A percentile compares a stretch with the other conserved stretches of the same genome.
Conservation (phyloP, 2,329 filamentous ascomycete species). For the Verticillium nubilum region DNA sequence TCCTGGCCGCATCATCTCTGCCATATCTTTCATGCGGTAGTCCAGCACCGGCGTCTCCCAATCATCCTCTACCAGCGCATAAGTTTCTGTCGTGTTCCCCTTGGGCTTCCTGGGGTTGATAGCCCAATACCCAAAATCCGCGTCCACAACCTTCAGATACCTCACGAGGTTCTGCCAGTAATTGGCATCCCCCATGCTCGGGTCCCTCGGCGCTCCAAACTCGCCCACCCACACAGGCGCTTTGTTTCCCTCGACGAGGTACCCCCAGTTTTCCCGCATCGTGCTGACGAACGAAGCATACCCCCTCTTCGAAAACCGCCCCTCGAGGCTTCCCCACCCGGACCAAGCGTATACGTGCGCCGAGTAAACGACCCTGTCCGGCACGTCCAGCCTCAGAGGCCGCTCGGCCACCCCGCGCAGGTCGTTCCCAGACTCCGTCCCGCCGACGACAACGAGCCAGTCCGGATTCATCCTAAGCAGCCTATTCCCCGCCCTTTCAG, state of each 20-base stretch:
- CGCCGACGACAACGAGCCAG: conserved; percentile 65
- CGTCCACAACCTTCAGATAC: conserved; percentile 52
- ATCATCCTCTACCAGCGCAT: conserved; percentile 57
- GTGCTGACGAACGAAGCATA: conserved; percentile 58
- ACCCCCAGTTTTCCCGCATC: conserved; percentile 63
- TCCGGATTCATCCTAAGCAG: conserved; percentile 53
- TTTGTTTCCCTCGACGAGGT: conserved; percentile 48
- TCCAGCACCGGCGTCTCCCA: conserved; percentile 59
- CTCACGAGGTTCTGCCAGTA: conserved; percentile 62
- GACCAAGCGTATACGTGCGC: conserved; percentile 67
- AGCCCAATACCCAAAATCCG: conserved; percentile 67
- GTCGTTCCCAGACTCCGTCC: conserved; percentile 63
- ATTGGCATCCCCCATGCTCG: conserved; percentile 51
- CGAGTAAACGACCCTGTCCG: conserved; percentile 58
- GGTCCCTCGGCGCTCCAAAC: conserved; percentile 52
- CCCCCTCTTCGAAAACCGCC: conserved; percentile 53
- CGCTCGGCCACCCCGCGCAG: conserved; percentile 48
- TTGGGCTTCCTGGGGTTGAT: conserved; percentile 61
- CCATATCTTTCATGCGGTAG: conserved; percentile 58
- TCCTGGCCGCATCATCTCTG: conserved; percentile 39
- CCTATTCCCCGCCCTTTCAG: conserved; percentile 57
- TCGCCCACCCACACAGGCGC: conserved; percentile 67
- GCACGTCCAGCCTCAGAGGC: conserved; percentile 51
- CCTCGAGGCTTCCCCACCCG: conserved; percentile 58
- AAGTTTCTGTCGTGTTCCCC: conserved; percentile 51